Evolutionary conservation across 202 grass and related monocot genomes (phyloP).

Genomic region (Zoysia matrella): DNA sequence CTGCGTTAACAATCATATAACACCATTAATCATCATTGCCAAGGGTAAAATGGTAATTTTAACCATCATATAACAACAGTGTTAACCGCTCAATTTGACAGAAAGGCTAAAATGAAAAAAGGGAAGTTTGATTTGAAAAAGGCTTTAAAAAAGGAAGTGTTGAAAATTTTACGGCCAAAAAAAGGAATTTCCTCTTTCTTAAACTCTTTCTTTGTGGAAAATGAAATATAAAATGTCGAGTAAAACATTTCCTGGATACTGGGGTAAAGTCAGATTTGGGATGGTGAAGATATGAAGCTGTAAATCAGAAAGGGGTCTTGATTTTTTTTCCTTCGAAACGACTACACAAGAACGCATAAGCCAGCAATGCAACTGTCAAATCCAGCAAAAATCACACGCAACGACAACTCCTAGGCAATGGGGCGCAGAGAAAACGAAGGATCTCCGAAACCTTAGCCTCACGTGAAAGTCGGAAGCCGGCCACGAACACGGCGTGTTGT

Average conservation of each 20-base stretch:
- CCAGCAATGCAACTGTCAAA: not conserved
- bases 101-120: too few species aligned
- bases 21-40: too few species aligned
- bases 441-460: conserved; percentile 36
- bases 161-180: too few species aligned
- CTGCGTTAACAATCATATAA: too few species aligned
- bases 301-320: conserved; percentile 20
- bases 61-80: too few species aligned
- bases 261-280: not conserved
- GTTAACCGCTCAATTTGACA: too few species aligned
- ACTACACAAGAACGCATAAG: not conserved
- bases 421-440: conserved; percentile 16
- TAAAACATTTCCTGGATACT: not conserved
- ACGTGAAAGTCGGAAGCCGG: conserved; percentile 30
- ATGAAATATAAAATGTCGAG: not conserved
- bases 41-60: too few species aligned
- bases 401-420: not conserved
- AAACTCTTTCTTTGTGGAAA: not conserved
- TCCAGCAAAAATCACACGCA: conserved; percentile 6
- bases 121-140: too few species aligned
- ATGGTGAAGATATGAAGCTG: not conserved
- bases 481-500: not conserved
- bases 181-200: too few species aligned
- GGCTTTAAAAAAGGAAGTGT: too few species aligned
- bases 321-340: not conserved